Conservation (phyloP, 257 asterid species). For the Nicotiana otophora region DNA sequence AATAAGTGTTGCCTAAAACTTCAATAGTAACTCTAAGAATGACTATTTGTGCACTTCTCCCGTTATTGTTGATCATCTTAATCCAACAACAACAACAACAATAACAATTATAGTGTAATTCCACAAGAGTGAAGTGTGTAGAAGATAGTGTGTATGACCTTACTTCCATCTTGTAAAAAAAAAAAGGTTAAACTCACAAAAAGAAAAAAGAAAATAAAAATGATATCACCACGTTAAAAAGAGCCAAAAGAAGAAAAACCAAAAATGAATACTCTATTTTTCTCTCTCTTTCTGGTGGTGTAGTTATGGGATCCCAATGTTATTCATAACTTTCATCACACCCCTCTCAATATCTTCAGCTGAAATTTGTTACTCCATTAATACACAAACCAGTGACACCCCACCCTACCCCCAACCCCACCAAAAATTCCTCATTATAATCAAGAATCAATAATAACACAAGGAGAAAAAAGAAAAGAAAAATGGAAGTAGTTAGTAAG, state of each 20-base stretch:
- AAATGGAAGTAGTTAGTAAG: constrained; percentile 40
- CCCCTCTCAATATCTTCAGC: constrained; percentile 36
- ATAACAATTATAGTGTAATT: too few species aligned
- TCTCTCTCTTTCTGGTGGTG: not conserved
- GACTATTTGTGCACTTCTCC: too few species aligned
- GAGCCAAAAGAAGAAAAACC: not conserved
- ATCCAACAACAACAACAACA: too few species aligned
- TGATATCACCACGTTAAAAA: not conserved
- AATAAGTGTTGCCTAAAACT: too few species aligned
- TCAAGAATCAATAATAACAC: constrained; percentile 10
- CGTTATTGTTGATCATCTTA: too few species aligned
- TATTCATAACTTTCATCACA: constrained; percentile 30
- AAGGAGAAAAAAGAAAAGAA: constrained; percentile 19
- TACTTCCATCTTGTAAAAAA: too few species aligned
- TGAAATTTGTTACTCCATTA: constrained; percentile 31
- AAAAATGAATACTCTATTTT: constrained; percentile 1
- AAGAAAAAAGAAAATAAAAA: not conserved
- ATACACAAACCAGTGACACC: constrained; percentile 20
- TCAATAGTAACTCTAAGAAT: too few species aligned
- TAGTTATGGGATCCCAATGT: constrained; percentile 33
- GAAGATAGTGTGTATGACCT: rapidly evolving
- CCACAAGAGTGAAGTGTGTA: too few species aligned
- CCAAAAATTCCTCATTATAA: constrained; percentile 2
- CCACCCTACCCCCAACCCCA: not conserved
- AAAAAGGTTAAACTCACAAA: not conserved